phyloP scores from a whole-genome alignment of 139 green algal species.

The Coccomyxa sp. region DNA sequence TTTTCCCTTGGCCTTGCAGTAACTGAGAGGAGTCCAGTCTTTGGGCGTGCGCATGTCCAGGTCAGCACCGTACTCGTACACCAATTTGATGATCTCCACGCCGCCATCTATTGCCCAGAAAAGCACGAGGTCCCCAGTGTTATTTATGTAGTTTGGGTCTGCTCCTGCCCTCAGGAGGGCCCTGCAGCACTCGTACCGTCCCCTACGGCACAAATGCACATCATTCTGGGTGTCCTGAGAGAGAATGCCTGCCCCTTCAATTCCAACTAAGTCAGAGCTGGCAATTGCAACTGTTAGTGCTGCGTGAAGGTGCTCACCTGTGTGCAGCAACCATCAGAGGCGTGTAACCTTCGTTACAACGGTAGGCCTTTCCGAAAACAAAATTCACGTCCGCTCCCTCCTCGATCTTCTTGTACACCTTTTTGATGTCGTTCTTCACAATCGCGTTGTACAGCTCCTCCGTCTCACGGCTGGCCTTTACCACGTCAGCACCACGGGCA shows the following conservation, averaged over 20 bases:
- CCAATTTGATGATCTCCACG: constrained; percentile 80
- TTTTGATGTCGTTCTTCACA: constrained; percentile 72
- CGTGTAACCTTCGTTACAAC: constrained; percentile 83
- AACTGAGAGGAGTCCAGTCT: constrained; percentile 84
- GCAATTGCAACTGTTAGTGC: neutral
- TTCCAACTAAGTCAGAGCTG: neutral
- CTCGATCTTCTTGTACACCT: constrained; percentile 91
- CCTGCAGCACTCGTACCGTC: constrained; percentile 74
- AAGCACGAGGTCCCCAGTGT: constrained; percentile 65
- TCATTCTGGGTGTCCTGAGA: neutral
- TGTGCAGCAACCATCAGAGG: constrained; percentile 87
- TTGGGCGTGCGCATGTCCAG: constrained; percentile 66
- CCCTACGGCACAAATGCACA: constrained; percentile 5
- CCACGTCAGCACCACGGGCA: constrained; percentile 37
- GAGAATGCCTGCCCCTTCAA: neutral
- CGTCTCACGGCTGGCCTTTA: constrained; percentile 64
- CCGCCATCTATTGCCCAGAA: constrained; percentile 96
- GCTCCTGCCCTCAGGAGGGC: constrained; percentile 82
- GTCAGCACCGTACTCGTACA: constrained; percentile 61
- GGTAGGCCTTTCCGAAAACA: constrained; percentile 81
- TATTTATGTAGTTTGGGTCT: constrained; percentile 77
- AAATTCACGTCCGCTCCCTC: constrained; percentile 93
- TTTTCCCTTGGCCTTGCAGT: constrained; percentile 86
- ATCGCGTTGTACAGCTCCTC: constrained; percentile 92
- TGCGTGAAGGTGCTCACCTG: constrained; percentile 25